Evolutionary conservation across 257 asterid genomes (phyloP).

Genomic region (Solanum tacnaense): DNA sequence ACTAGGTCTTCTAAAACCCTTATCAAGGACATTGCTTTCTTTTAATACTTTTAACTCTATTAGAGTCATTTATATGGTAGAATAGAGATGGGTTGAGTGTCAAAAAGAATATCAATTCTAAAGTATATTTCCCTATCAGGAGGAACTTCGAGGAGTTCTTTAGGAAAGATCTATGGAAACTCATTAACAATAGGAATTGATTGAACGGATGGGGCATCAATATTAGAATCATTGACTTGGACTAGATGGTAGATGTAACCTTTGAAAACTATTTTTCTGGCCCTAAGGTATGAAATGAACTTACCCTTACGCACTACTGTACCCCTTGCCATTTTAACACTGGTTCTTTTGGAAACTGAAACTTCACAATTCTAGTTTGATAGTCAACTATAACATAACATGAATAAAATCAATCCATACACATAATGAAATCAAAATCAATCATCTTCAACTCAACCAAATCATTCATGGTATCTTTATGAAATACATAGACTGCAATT

Average conservation of each 20-base stretch:
- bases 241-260: neutral
- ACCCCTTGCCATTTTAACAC: neutral
- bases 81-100: too few species aligned
- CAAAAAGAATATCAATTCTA: too few species aligned
- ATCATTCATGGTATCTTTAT: neutral
- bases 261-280: neutral
- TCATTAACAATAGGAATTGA: neutral
- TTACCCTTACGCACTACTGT: neutral
- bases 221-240: neutral
- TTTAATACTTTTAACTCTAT: too few species aligned
- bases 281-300: neutral
- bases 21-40: too few species aligned
- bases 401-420: neutral
- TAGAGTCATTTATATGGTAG: too few species aligned
- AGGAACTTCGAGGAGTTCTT: too few species aligned
- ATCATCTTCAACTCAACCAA: neutral
- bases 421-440: neutral
- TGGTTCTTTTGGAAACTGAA: neutral
- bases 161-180: too few species aligned
- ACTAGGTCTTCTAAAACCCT: too few species aligned
- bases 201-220: neutral
- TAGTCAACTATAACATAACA: neutral
- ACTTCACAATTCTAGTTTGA: neutral
- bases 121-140: too few species aligned
- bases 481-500: neutral